A percentile compares a stretch with the other conserved stretches of the same genome.
These are phyloP conservation scores for Elsinoe arachidis DNA, from an alignment of 2,329 filamentous ascomycete species.

Conservation along the genomic window DNA sequence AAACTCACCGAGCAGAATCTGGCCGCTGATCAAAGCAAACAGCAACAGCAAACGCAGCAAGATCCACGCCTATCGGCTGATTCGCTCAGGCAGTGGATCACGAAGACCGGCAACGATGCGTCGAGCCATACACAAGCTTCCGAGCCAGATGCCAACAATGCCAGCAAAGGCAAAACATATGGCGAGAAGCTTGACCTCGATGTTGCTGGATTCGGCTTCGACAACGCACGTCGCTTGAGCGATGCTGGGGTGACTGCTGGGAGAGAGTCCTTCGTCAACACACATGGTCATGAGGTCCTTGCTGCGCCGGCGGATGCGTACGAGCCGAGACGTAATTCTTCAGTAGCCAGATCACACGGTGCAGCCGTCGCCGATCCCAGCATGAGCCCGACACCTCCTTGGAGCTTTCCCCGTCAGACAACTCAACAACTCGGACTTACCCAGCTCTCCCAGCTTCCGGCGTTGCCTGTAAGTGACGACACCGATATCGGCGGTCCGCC, in stretches of 20 bases:
- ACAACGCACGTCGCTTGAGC: constrained; percentile 54
- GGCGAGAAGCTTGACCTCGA: constrained; percentile 55
- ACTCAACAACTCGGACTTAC: constrained; percentile 61
- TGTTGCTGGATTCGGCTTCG: constrained; percentile 66
- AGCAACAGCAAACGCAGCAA: constrained; percentile 53
- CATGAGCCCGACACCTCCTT: constrained; percentile 45
- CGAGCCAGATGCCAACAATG: constrained; percentile 4
- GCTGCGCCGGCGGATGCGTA: constrained; percentile 5
- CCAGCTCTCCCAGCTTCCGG: constrained; percentile 59
- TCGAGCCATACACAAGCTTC: neutral
- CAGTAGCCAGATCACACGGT: neutral
- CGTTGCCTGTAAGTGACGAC: constrained; percentile 63
- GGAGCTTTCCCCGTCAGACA: constrained; percentile 49
- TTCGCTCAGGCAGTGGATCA: constrained; percentile 29
- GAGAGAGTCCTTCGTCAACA: constrained; percentile 47
- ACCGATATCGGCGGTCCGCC: constrained; percentile 73
- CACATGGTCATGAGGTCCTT: constrained; percentile 59
- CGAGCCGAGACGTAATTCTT: constrained; percentile 1
- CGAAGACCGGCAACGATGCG: constrained; percentile 8
- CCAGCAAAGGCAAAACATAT: neutral
- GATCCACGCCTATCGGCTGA: constrained; percentile 49
- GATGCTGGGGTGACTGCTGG: constrained; percentile 23
- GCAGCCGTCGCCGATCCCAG: constrained; percentile 13
- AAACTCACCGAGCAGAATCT: constrained; percentile 22
- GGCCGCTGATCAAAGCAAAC: constrained; percentile 14